Evolutionary conservation across 2,329 filamentous ascomycete genomes (phyloP).

Genomic region (Trichoderma breve): DNA sequence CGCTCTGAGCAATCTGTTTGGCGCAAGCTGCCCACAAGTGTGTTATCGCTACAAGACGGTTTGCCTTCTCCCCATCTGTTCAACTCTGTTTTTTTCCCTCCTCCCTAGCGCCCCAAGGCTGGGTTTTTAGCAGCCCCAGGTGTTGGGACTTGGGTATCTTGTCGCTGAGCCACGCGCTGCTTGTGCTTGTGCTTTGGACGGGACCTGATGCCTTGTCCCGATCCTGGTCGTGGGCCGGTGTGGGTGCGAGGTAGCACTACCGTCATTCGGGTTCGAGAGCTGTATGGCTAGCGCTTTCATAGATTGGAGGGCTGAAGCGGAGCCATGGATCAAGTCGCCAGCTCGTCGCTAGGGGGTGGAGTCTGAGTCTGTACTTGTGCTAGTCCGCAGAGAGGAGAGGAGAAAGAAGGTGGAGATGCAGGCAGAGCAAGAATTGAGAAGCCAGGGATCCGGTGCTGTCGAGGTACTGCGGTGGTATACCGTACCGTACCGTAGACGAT

Average conservation of each 20-base stretch:
- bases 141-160: constrained; percentile 14
- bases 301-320: constrained; percentile 41
- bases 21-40: constrained; percentile 5
- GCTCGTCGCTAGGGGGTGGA: background rate
- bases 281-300: constrained; percentile 28
- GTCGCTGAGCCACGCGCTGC: constrained; percentile 11
- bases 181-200: constrained; percentile 8
- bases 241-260: constrained; percentile 21
- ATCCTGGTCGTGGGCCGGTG: constrained; percentile 18
- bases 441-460: constrained; percentile 11
- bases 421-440: background rate
- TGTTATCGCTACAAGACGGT: background rate
- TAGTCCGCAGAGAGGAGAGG: constrained; percentile 2
- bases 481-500: background rate
- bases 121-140: constrained; percentile 16
- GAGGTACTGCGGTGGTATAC: background rate
- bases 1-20: constrained; percentile 8
- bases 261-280: constrained; percentile 22
- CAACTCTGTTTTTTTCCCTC: background rate
- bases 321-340: constrained; percentile 15
- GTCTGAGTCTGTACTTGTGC: background rate
- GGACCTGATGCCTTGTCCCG: constrained; percentile 17
- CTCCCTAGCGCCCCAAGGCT: constrained; percentile 19
- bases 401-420: constrained; percentile 1
- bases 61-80: background rate